Conservation (phyloP, 371 early-diverging fungal species). For the Lichtheimia ramosa region DNA sequence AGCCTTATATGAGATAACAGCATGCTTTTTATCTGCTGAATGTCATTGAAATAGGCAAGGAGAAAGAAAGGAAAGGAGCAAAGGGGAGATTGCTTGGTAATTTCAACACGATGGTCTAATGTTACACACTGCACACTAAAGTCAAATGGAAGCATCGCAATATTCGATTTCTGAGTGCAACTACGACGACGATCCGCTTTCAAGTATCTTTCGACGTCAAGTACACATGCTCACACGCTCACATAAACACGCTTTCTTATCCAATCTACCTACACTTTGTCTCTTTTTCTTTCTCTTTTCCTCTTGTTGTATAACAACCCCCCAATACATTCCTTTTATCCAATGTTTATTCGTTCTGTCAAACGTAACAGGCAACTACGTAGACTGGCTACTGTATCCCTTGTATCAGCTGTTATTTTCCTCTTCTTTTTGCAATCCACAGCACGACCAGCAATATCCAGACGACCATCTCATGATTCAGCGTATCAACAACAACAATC, state of each 20-base stretch:
- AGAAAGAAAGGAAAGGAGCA: too few species aligned
- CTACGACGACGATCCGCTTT: conserved; percentile 5
- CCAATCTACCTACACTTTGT: neutral
- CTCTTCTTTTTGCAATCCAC: conserved; percentile 3
- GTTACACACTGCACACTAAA: conserved; percentile 20
- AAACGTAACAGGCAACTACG: conserved; percentile 19
- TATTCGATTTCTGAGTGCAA: conserved; percentile 14
- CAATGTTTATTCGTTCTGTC: conserved; percentile 10
- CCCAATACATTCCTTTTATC: neutral
- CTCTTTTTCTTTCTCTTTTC: conserved; percentile 3
- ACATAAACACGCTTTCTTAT: conserved; percentile 1
- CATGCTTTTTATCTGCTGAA: too few species aligned
- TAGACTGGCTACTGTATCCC: conserved; percentile 7
- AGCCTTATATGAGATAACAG: too few species aligned
- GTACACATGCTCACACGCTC: too few species aligned
- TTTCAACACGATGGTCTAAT: conserved; percentile 14
- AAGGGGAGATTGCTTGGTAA: too few species aligned
- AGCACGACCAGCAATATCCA: neutral
- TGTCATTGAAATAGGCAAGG: too few species aligned
- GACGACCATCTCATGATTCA: too few species aligned
- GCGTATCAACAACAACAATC: neutral
- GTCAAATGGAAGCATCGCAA: conserved; percentile 18
- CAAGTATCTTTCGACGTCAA: conserved; percentile 3
- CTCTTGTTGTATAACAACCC: neutral
- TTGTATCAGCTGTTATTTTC: conserved; percentile 1